Base-by-base conservation (phyloP, 805 yeast species). In the Ogataea populi-albae region DNA sequence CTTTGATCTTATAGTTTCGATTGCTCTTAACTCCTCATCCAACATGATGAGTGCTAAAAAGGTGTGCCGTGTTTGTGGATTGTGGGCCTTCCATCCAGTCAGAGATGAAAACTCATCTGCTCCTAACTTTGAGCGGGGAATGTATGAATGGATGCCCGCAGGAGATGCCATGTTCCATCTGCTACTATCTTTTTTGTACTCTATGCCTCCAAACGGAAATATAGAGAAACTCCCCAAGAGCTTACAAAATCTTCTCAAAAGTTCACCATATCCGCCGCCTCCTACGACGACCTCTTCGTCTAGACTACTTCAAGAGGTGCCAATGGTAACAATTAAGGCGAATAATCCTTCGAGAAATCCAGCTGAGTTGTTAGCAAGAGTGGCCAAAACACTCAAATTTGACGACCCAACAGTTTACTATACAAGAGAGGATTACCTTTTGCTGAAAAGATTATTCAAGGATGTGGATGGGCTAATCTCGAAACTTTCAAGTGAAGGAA, bases 121-220 rank as follows among this genome's bases (percentile, higher is more conserved):
- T 16, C 64, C 64, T 5, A 52, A 62, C 17, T 85, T 84, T 55
- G 71, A 73, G 23, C 80, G 82, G 43, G 96, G 95, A 3, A 57
- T 86, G 37, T 74, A 75, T 29, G 73, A 75, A 30, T 87, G 95
- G 95, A 66, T 80, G 26, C 78, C 84, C 2, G 86, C 88, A 2
- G 79, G 93, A 4, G 86, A 85, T 54, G 96, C 96, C 0, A 74
- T 86, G 63, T 83, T 85, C 52, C 97, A 88, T 58, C 59, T 88
- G 21, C 66, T 86, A 17, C 61, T 86, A 22, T 74, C 95, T 2
- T 88, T 86, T 50, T 61, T 88, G 40, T 72, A 89, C 43, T 79
- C 94, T 14, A 81, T 85, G 79, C 70, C 86, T 1, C 80, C 77
- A 14, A 72, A 74, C 35, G 86, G 78, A 41, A 68, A 73, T 32